Conservation (phyloP, 768 basidiomycete genomes). For the Saitozyma podzolica region DNA sequence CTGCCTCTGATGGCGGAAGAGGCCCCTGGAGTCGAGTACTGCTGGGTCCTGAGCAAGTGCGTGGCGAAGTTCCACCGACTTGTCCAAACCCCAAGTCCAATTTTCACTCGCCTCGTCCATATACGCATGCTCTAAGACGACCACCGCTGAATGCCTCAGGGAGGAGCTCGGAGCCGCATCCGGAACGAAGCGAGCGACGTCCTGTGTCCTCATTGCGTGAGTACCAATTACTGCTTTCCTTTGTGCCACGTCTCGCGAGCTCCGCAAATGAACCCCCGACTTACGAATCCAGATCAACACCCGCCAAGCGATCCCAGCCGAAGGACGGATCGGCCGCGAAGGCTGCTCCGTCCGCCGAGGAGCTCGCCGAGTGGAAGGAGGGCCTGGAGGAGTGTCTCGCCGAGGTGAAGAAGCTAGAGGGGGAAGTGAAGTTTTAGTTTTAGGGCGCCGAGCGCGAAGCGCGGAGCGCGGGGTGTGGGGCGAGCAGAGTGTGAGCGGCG, state of each 20-base stretch:
- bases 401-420: slow-evolving; percentile 67
- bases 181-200: slow-evolving; percentile 96
- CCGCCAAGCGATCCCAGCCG: slow-evolving; percentile 35
- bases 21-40: slow-evolving; percentile 58
- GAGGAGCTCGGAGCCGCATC: slow-evolving; percentile 95
- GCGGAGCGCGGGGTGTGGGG: too few relatives aligned
- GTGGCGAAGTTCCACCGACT: slow-evolving; percentile 9
- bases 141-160: slow-evolving; percentile 5
- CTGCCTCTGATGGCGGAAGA: slow-evolving; percentile 93
- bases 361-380: slow-evolving; percentile 74
- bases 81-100: slow-evolving; percentile 55
- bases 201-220: slow-evolving; percentile 84
- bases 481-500: too few relatives aligned
- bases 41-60: slow-evolving; percentile 53
- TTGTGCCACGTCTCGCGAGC: too few relatives aligned
- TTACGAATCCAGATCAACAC: slow-evolving; percentile 30
- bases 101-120: slow-evolving; percentile 52
- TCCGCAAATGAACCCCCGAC: neutral
- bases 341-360: slow-evolving; percentile 55
- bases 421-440: slow-evolving; percentile 22
- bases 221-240: neutral
- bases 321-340: slow-evolving; percentile 44
- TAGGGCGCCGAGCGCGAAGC: neutral
- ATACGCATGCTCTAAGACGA: neutral
- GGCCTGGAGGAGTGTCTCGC: slow-evolving; percentile 79